phyloP scores from a whole-genome alignment of 148 eudicot genomes.

The Camellia lanceoleosa region DNA sequence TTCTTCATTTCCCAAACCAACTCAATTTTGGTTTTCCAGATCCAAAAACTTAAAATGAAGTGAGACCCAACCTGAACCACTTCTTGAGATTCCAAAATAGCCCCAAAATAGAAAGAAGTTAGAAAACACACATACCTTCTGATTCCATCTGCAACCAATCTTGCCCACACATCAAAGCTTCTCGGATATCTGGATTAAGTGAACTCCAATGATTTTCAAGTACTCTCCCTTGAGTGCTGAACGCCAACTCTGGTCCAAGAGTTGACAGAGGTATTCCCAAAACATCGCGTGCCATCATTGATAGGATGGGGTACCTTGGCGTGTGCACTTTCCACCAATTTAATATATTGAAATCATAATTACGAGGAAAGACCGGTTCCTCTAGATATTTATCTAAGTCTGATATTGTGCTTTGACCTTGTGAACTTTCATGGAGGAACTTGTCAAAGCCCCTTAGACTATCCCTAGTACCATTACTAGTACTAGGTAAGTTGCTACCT shows the following conservation, averaged over 20 bases:
- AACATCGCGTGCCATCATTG: slow-evolving; percentile 88
- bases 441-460: slow-evolving; percentile 82
- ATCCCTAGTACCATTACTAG: slow-evolving; percentile 56
- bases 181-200: slow-evolving; percentile 59
- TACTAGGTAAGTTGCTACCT: slow-evolving; percentile 45
- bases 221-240: slow-evolving; percentile 60
- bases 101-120: background rate
- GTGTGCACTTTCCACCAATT: slow-evolving; percentile 98
- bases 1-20: background rate
- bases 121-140: slow-evolving; percentile 36
- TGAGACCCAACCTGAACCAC: background rate
- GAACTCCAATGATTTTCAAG: slow-evolving; percentile 67
- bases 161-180: slow-evolving; percentile 92
- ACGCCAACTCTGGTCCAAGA: slow-evolving; percentile 60
- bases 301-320: slow-evolving; percentile 81
- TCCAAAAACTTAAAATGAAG: background rate
- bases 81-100: background rate
- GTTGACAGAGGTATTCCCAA: slow-evolving; percentile 72
- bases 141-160: slow-evolving; percentile 71
- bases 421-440: slow-evolving; percentile 78
- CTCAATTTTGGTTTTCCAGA: background rate
- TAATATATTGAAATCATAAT: slow-evolving; percentile 69
- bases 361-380: slow-evolving; percentile 84
- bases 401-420: slow-evolving; percentile 54
- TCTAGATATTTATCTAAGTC: slow-evolving; percentile 88